Conservation (phyloP, 164 flowering plant genomes). For the Cinnamomum chago region DNA sequence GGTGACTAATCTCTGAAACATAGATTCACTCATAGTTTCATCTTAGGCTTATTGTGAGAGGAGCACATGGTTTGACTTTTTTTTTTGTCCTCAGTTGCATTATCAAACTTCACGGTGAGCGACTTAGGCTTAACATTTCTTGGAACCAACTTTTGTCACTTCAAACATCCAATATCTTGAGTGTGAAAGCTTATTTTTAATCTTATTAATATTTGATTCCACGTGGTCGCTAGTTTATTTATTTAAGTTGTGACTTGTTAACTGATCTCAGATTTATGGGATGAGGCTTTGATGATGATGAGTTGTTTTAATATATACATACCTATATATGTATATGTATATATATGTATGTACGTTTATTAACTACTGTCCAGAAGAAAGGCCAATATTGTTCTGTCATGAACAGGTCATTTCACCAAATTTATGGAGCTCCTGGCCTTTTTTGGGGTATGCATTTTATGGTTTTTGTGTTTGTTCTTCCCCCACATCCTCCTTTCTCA, state of each 20-base stretch:
- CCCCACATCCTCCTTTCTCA: neutral
- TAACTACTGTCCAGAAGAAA: neutral
- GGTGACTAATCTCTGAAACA: constrained; percentile 38
- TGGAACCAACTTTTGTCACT: neutral
- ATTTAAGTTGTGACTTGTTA: neutral
- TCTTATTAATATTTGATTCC: too few species aligned
- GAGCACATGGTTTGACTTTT: neutral
- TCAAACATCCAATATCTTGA: neutral
- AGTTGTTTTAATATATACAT: too few species aligned
- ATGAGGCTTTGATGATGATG: too few species aligned
- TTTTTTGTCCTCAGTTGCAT: neutral
- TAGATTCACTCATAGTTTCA: neutral
- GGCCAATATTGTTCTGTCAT: neutral
- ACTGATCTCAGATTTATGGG: too few species aligned
- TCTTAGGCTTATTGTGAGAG: neutral
- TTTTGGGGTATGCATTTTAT: neutral
- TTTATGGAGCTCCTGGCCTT: neutral
- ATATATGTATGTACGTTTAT: too few species aligned
- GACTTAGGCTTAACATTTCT: neutral
- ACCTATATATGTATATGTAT: too few species aligned
- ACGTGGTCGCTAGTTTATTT: neutral
- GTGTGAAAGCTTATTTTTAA: neutral
- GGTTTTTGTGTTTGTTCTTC: neutral
- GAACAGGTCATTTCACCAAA: too few species aligned
- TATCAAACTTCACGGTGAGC: neutral